Base-by-base conservation (phyloP, 2,329 filamentous ascomycete species). In the Calonectria naviculata region DNA sequence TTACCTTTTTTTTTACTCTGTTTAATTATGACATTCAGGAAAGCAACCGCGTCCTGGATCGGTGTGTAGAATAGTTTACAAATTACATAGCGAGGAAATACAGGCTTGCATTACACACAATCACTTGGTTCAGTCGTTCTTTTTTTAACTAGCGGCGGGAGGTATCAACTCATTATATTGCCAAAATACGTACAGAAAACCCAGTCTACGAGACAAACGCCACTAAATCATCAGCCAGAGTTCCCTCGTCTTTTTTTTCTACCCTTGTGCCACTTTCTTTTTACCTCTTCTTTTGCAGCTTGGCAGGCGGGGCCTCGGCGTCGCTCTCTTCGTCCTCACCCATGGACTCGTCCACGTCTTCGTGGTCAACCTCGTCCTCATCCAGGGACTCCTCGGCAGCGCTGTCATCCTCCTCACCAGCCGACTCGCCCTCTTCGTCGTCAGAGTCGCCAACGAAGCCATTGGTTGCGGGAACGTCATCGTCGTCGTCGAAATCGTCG, bases 281-380 rank as follows among this genome's bases (percentile, higher is more conserved):
- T 77, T 49, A 79, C 62, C 75, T 77, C 75, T 79, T 78, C 76
- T 79, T 79, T 67, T 78, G 78, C 71, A 87, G 76, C 78, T 87
- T 87, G 64, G 84, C 79, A 49, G 87, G 87, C 60, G 87, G 85
- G 47, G 84, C 83, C 73, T 88, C 87, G 21, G 81, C 83, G 60
- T 89, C 88, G 65, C 86, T 88, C 71, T 87, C 87, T 38, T 88
- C 89, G 12, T 89, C 89, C 71, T 92, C 91, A 8, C 86, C 87
- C 80, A 84, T 82, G 10, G 87, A 89, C 64, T 89, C 87, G 36
- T 86, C 84, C 8, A 87, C 85, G 64, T 92, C 91, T 41, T 90
- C 87, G 66, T 91, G 87, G 54, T 90, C 84, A 3, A 89, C 89
- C 70, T 92, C 89, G 21, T 91, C 88, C 71, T 90, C 89, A 26